These are phyloP conservation scores for Ogataea naganishii DNA, from an alignment of 805 yeast species.

Conservation along the genomic window DNA sequence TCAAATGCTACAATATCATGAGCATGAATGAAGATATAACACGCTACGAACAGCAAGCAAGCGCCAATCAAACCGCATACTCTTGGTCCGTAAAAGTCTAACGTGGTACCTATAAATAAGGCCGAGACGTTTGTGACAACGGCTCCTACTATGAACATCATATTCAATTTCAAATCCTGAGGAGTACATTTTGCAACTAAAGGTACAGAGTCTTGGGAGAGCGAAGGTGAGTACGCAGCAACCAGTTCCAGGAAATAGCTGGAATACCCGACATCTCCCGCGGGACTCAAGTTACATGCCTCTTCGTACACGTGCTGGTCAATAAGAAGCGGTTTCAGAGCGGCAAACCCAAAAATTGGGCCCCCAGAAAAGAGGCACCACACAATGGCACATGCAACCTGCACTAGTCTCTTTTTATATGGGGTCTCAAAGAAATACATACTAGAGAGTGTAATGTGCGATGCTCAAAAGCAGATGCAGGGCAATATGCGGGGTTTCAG, in stretches of 20 bases:
- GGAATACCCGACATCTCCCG: conserved; percentile 2
- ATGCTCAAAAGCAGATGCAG: background rate
- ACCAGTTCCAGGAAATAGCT: no score
- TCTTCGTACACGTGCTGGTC: conserved; percentile 38
- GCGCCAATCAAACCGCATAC: conserved; percentile 48
- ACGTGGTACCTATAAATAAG: conserved; percentile 37
- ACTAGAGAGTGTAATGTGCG: background rate
- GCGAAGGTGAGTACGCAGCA: no score
- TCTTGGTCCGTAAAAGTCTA: conserved; percentile 44
- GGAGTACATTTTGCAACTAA: conserved; percentile 35
- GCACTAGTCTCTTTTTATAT: conserved; percentile 25
- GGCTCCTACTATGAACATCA: conserved; percentile 54
- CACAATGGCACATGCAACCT: conserved; percentile 39
- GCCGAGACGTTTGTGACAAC: conserved; percentile 48
- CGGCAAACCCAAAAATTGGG: conserved; percentile 53
- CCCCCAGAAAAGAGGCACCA: conserved; percentile 54
- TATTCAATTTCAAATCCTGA: conserved; percentile 46
- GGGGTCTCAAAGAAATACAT: conserved; percentile 25
- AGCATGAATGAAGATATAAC: conserved; percentile 36
- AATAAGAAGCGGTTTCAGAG: conserved; percentile 44
- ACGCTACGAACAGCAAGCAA: conserved; percentile 34
- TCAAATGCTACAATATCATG: conserved; percentile 26
- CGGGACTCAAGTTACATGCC: conserved; percentile 24
- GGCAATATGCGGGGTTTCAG: conserved; percentile 1
- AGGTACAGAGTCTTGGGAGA: no score